Evolutionary conservation across 2,329 filamentous ascomycete species (phyloP).

Genomic region (Clathrospora elynae): DNA sequence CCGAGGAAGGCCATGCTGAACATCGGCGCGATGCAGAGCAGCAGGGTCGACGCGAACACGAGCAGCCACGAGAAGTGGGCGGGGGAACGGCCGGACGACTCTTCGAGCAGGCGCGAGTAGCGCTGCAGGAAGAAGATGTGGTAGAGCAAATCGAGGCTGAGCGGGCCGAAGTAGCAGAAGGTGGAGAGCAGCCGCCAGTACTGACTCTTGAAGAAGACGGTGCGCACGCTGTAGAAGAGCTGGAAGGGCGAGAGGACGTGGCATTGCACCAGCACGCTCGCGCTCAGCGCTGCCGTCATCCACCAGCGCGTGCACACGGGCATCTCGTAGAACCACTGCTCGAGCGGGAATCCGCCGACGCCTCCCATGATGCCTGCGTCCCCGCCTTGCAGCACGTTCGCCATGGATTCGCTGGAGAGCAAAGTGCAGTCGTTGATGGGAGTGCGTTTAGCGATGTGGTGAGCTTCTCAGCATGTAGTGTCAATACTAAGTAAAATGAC

Average conservation of each 20-base stretch:
- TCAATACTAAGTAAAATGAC: conserved; percentile 11
- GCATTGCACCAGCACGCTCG: conserved; percentile 89
- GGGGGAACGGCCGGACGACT: conserved; percentile 87
- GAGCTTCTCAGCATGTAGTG: neutral
- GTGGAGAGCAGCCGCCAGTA: conserved; percentile 97
- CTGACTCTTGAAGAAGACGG: conserved; percentile 92
- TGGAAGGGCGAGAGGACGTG: conserved; percentile 91
- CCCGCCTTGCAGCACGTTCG: conserved; percentile 51
- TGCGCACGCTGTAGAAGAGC: conserved; percentile 93
- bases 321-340: conserved; percentile 99
- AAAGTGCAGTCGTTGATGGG: neutral
- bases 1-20: conserved; percentile 93
- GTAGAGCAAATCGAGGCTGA: conserved; percentile 92
- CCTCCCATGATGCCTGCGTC: conserved; percentile 55
- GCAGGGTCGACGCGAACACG: conserved; percentile 77
- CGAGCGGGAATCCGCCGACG: conserved; percentile 75
- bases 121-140: conserved; percentile 98
- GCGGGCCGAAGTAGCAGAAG: conserved; percentile 95
- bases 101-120: conserved; percentile 92
- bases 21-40: conserved; percentile 82
- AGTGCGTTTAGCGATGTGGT: neutral
- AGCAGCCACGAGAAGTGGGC: conserved; percentile 96
- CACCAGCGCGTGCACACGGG: conserved; percentile 94
- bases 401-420: conserved; percentile 48
- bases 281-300: conserved; percentile 89